phyloP scores from a whole-genome alignment of 768 basidiomycete genomes.

The Pulveroboletus sp. region DNA sequence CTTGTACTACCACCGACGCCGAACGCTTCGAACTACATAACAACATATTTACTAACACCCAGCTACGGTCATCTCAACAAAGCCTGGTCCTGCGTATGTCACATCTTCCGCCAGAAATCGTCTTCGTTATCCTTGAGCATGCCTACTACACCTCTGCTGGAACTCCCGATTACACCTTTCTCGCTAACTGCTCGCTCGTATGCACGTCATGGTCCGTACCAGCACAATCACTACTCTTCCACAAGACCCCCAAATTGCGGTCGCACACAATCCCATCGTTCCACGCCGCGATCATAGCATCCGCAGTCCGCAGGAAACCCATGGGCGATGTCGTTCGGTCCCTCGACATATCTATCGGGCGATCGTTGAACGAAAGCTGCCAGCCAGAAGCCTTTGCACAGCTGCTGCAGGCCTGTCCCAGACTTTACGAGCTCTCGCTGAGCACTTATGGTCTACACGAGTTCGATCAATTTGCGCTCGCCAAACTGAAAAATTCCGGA shows the following conservation, averaged over 20 bases:
- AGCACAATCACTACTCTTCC: conserved; percentile 30
- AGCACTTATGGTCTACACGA: conserved; percentile 23
- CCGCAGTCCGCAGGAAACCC: conserved; percentile 12
- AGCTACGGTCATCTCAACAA: not conserved
- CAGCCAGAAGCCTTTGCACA: conserved; percentile 9
- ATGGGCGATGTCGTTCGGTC: conserved; percentile 19
- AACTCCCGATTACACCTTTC: conserved; percentile 16
- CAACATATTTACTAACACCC: too few relatives aligned
- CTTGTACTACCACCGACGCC: too few relatives aligned
- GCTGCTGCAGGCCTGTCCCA: conserved; percentile 26
- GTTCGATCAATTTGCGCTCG: conserved; percentile 25
- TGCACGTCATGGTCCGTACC: conserved; percentile 25
- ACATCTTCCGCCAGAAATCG: conserved; percentile 20
- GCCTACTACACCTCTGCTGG: conserved; percentile 21
- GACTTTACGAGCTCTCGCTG: conserved; percentile 33
- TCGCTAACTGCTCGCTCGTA: conserved; percentile 24
- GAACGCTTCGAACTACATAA: too few relatives aligned
- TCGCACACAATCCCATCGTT: conserved; percentile 7
- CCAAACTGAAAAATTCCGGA: conserved; percentile 20
- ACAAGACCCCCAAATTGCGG: conserved; percentile 9
- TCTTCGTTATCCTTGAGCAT: conserved; percentile 21
- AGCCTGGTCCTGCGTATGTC: conserved; percentile 3
- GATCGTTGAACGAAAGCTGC: conserved; percentile 1
- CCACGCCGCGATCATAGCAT: conserved; percentile 12
- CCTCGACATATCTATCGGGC: conserved; percentile 20